Evolutionary conservation across 306 rosid species (phyloP).

Genomic region (Purshia tridentata): DNA sequence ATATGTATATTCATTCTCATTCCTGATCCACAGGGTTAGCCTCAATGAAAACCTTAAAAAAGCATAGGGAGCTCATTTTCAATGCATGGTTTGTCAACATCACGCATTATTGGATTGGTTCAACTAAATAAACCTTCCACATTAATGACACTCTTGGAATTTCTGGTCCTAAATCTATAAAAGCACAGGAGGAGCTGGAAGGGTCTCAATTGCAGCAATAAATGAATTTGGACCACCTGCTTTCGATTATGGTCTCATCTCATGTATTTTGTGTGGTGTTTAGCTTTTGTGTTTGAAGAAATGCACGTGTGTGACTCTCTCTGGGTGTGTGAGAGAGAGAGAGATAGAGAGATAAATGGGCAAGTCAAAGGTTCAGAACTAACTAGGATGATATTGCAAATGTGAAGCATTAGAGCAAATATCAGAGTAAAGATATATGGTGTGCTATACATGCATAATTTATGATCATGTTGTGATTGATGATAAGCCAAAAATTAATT

Average conservation of each 20-base stretch:
- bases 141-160: conserved; percentile 20
- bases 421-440: too few species aligned
- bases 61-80: not conserved
- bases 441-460: too few species aligned
- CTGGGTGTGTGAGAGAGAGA: too few species aligned
- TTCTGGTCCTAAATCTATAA: conserved; percentile 3
- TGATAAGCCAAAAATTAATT: too few species aligned
- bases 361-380: not conserved
- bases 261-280: not conserved
- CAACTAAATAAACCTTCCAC: conserved; percentile 12
- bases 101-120: conserved; percentile 4
- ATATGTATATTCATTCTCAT: not conserved
- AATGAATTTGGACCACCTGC: conserved; percentile 19
- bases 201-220: conserved; percentile 9
- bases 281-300: not conserved
- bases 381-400: not conserved
- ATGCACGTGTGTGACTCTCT: conserved; percentile 1
- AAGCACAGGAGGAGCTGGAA: conserved; percentile 10
- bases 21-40: not conserved
- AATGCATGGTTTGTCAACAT: conserved; percentile 1
- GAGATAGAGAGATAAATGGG: not conserved
- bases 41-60: not conserved
- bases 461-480: too few species aligned
- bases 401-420: not conserved
- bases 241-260: not conserved